phyloP scores from a whole-genome alignment of 139 green algal species.

The Coelastrella sp. region DNA sequence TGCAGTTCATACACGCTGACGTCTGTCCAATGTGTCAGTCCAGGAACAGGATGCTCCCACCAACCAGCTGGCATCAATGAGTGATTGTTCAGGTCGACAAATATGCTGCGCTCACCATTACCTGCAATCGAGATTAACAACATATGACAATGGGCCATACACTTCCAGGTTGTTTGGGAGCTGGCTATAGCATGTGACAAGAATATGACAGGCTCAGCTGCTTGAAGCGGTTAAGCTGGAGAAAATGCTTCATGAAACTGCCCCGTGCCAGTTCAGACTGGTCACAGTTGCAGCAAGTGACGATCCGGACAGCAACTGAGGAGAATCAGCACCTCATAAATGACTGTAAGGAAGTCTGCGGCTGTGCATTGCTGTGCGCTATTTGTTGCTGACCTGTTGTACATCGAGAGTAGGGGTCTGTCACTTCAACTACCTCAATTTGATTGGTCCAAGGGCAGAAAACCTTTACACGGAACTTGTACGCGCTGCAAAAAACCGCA shows the following conservation, averaged over 20 bases:
- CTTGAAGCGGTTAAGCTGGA: too few species aligned
- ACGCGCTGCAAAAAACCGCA: constrained; percentile 55
- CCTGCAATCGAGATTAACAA: not conserved
- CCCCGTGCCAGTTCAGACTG: too few species aligned
- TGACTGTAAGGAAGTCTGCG: too few species aligned
- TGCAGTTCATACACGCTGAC: constrained; percentile 93
- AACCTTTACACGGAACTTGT: constrained; percentile 77
- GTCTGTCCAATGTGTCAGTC: constrained; percentile 74
- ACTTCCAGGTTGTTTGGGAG: too few species aligned
- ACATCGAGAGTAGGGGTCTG: constrained; percentile 86
- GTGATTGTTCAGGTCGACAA: constrained; percentile 59
- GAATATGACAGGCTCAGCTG: too few species aligned
- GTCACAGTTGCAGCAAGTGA: too few species aligned
- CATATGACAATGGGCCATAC: too few species aligned
- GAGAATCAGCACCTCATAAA: too few species aligned
- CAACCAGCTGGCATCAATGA: constrained; percentile 65
- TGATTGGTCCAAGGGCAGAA: constrained; percentile 73
- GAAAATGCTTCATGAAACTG: too few species aligned
- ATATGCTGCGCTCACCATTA: constrained; percentile 64
- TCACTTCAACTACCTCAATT: constrained; percentile 66
- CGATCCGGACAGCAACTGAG: not conserved
- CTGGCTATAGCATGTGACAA: too few species aligned
- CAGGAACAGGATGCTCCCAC: constrained; percentile 50
- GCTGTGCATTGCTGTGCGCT: not conserved
- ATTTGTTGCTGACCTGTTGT: constrained; percentile 22